A percentile compares a stretch with the other conserved stretches of the same genome.
These are phyloP conservation scores for Mycosphaerella sp. DNA, from an alignment of 2,329 filamentous ascomycete species.

Conservation along the genomic window DNA sequence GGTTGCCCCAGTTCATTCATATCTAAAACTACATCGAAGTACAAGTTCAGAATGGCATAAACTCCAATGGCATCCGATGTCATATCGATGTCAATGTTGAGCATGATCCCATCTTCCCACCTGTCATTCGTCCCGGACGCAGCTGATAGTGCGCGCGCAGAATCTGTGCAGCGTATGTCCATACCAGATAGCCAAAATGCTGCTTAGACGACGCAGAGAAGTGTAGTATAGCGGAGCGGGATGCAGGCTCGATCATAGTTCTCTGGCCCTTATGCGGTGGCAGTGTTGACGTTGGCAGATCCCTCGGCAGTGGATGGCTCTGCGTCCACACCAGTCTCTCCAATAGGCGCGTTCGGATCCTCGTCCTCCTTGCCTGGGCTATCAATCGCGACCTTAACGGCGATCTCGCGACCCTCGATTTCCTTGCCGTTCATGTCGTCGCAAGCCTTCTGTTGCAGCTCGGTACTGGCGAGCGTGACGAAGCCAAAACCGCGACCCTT, in stretches of 20 bases:
- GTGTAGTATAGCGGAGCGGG: conserved; percentile 13
- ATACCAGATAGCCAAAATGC: conserved; percentile 24
- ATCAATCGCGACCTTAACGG: conserved; percentile 99
- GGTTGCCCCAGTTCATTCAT: conserved; percentile 14
- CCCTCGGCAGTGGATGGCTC: conserved; percentile 34
- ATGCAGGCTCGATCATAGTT: conserved; percentile 4
- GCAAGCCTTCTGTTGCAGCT: conserved; percentile 95
- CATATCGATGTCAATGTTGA: conserved; percentile 21
- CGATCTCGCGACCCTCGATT: conserved; percentile 97
- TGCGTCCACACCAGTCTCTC: conserved; percentile 28
- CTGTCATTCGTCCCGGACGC: conserved; percentile 15
- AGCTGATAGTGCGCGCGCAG: conserved; percentile 3
- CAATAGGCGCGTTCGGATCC: conserved; percentile 48
- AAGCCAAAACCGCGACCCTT: conserved; percentile 99
- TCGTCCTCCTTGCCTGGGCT: conserved; percentile 98
- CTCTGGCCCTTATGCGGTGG: conserved; percentile 21
- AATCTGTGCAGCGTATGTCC: conserved; percentile 19
- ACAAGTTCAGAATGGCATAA: conserved; percentile 24
- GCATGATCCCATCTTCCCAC: conserved; percentile 14
- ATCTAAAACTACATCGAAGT: conserved; percentile 26
- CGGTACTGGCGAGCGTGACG: conserved; percentile 90
- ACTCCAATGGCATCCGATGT: conserved; percentile 8
- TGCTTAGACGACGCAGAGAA: conserved; percentile 13
- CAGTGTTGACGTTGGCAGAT: conserved; percentile 30
- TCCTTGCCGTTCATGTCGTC: conserved; percentile 99